phyloP scores from a whole-genome alignment of 495 filamentous ascomycete species.

The Poronia punctata region DNA sequence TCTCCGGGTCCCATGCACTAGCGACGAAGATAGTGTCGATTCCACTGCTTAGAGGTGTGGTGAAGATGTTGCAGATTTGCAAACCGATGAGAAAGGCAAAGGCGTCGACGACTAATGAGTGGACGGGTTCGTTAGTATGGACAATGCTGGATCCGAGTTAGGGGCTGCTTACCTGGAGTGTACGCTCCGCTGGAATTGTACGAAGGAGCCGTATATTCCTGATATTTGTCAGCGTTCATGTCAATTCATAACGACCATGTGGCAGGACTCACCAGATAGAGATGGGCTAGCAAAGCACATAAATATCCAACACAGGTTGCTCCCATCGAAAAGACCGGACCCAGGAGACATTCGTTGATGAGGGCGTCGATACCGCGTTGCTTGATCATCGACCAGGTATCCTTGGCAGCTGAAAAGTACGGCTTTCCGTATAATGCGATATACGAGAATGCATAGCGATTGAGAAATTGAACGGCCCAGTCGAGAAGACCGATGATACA shows the following conservation, averaged over 20 bases:
- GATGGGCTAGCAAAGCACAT: slow-evolving; percentile 71
- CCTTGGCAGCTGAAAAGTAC: slow-evolving; percentile 78
- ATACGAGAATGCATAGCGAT: slow-evolving; percentile 82
- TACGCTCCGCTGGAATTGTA: slow-evolving; percentile 64
- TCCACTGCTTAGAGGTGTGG: slow-evolving; percentile 68
- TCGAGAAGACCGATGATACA: slow-evolving; percentile 74
- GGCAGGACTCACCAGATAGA: slow-evolving; percentile 61
- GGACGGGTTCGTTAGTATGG: slow-evolving; percentile 1
- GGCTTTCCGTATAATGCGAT: slow-evolving; percentile 87
- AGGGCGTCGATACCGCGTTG: slow-evolving; percentile 86
- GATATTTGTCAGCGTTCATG: too few species aligned
- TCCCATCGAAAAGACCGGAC: slow-evolving; percentile 85
- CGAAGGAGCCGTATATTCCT: slow-evolving; percentile 54
- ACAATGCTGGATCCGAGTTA: not conserved
- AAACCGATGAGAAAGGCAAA: slow-evolving; percentile 55
- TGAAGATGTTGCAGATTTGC: slow-evolving; percentile 79
- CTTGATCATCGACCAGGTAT: slow-evolving; percentile 85
- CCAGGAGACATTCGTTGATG: slow-evolving; percentile 84
- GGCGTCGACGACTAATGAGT: slow-evolving; percentile 26
- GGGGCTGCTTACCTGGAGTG: slow-evolving; percentile 28
- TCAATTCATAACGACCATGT: too few species aligned
- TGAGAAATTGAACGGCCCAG: slow-evolving; percentile 75
- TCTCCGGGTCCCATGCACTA: slow-evolving; percentile 81
- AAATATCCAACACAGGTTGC: slow-evolving; percentile 75
- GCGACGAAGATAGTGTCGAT: slow-evolving; percentile 82